phyloP scores from a whole-genome alignment of 257 asterid genomes.

The Rauvolfia tetraphylla region DNA sequence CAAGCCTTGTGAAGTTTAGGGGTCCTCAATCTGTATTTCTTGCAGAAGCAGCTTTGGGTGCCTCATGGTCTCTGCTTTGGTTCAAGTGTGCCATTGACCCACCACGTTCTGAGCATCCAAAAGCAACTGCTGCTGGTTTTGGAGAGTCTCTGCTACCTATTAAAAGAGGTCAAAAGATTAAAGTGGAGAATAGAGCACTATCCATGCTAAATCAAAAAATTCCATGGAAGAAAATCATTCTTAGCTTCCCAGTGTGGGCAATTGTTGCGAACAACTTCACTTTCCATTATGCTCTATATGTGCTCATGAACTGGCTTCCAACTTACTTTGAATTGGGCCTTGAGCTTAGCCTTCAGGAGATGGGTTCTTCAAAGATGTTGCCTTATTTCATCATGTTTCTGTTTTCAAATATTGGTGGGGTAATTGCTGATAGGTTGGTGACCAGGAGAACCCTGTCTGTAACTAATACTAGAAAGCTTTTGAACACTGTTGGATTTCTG shows the following conservation, averaged over 20 bases:
- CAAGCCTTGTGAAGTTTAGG: conserved; percentile 58
- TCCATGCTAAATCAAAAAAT: conserved; percentile 35
- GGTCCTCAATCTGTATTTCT: conserved; percentile 84
- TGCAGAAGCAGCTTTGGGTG: conserved; percentile 79
- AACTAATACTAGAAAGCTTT: conserved; percentile 67
- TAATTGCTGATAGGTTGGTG: conserved; percentile 72
- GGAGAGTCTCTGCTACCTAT: conserved; percentile 72
- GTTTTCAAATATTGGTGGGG: conserved; percentile 88
- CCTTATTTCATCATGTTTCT: conserved; percentile 85
- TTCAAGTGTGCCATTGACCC: conserved; percentile 70
- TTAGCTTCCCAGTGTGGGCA: conserved; percentile 83
- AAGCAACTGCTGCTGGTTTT: conserved; percentile 84
- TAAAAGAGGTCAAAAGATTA: conserved; percentile 37
- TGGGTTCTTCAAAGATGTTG: conserved; percentile 97
- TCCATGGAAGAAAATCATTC: conserved; percentile 73
- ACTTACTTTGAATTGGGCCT: conserved; percentile 88
- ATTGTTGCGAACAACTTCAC: conserved; percentile 85
- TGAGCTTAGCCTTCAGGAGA: conserved; percentile 75
- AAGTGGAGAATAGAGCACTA: conserved; percentile 53
- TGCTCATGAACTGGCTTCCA: conserved; percentile 97
- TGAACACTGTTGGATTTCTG: conserved; percentile 70
- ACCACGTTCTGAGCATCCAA: conserved; percentile 86
- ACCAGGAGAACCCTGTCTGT: conserved; percentile 56
- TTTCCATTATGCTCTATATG: conserved; percentile 87
- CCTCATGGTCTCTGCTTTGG: conserved; percentile 80